phyloP scores from a whole-genome alignment of 306 rosid species.

The Lathyrus oleraceus region DNA sequence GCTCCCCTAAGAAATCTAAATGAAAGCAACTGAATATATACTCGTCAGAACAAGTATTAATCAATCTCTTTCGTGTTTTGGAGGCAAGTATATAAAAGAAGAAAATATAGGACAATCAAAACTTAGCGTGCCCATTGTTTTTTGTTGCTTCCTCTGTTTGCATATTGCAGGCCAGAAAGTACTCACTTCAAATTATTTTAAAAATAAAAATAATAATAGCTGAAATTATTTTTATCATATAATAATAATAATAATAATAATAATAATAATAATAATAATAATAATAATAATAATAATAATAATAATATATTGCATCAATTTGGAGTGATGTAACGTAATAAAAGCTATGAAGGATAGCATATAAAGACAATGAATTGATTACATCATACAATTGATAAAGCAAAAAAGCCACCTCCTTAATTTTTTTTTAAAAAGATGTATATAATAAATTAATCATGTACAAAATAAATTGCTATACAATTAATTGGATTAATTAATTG shows the following conservation, averaged over 20 bases:
- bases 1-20: background rate
- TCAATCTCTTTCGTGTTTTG: conserved; percentile 24
- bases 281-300: background rate
- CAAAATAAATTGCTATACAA: conserved; percentile 25
- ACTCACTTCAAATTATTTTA: background rate
- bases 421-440: conserved; percentile 16
- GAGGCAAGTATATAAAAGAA: conserved; percentile 1
- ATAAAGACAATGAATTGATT: background rate
- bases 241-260: background rate
- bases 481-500: background rate
- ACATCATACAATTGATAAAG: background rate
- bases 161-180: conserved; percentile 12
- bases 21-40: conserved; percentile 13
- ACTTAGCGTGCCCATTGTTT: background rate
- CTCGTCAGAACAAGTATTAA: conserved; percentile 3
- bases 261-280: background rate
- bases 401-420: background rate
- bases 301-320: background rate
- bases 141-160: conserved; percentile 5
- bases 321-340: background rate
- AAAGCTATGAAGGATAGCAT: conserved; percentile 4
- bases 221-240: conserved; percentile 2
- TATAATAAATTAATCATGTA: conserved; percentile 32
- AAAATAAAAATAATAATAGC: background rate
- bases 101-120: conserved; percentile 16